Conservation (phyloP, 179 eudicot species). For the Beta lomatogona region DNA sequence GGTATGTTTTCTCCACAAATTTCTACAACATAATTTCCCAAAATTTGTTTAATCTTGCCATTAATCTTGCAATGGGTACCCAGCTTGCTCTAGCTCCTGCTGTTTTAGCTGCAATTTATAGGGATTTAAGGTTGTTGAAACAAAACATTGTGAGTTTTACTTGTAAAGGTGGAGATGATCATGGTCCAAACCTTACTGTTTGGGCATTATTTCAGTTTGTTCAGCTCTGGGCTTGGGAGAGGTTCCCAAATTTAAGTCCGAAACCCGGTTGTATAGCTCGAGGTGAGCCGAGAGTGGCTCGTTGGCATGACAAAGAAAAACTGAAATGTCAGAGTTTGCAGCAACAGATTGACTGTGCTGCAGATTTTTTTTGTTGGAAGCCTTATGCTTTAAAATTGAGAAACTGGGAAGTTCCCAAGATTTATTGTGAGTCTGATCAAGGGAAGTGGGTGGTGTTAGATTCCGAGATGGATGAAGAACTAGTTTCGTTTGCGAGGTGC, state of each 20-base stretch:
- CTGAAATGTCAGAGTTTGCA: neutral
- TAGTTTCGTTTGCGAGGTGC: neutral
- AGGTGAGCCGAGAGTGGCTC: neutral
- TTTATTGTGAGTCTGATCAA: neutral
- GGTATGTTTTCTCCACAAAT: neutral
- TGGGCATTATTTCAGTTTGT: conserved; percentile 36
- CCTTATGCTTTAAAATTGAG: neutral
- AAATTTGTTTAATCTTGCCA: conserved; percentile 38
- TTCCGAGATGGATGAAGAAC: neutral
- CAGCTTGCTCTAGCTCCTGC: conserved; percentile 41
- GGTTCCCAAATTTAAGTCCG: conserved; percentile 37
- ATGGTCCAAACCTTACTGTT: neutral
- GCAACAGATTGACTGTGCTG: neutral
- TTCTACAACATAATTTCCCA: neutral
- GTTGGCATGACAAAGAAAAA: neutral
- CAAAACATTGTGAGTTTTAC: conserved; percentile 13
- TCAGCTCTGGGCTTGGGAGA: conserved; percentile 55
- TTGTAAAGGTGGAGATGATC: neutral
- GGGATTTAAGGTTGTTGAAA: conserved; percentile 42
- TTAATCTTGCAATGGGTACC: conserved; percentile 43
- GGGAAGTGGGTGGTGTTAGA: neutral
- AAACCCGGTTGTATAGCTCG: neutral
- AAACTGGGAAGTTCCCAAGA: neutral
- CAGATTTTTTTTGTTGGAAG: neutral
- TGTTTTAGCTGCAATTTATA: conserved; percentile 34